Percentiles rank a stretch among this genome's conserved stretches.
Evolutionary conservation across 208 protist genomes (phyloP).

Genomic region (Wallacemonas rigidus): DNA sequence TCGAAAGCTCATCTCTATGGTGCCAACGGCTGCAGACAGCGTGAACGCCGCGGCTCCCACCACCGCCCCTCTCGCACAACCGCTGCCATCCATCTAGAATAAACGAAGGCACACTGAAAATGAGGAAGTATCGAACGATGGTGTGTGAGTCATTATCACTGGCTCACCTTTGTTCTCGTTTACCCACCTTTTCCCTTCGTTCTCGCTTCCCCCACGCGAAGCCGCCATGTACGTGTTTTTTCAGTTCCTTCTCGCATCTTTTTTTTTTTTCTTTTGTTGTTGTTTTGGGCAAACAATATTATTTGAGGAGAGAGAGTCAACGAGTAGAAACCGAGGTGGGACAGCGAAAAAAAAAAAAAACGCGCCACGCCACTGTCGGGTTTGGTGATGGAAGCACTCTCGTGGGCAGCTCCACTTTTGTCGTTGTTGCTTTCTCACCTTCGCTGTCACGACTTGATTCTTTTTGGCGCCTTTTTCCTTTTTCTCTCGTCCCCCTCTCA

Average conservation of each 20-base stretch:
- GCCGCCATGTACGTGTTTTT: neutral
- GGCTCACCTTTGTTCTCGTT: neutral
- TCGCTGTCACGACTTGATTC: neutral
- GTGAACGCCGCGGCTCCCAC: neutral
- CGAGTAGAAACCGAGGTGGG: too few relatives aligned
- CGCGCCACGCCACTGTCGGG: too few relatives aligned
- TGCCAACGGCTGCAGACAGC: conserved; percentile 1
- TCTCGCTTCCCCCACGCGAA: too few relatives aligned
- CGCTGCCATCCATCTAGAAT: neutral
- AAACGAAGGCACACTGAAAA: neutral
- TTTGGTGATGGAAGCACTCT: too few relatives aligned
- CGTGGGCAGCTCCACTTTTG: too few relatives aligned
- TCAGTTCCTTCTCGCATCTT: neutral
- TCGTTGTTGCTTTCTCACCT: too few relatives aligned
- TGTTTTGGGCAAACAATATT: neutral
- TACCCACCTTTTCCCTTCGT: neutral
- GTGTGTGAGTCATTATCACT: neutral
- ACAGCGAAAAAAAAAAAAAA: too few relatives aligned
- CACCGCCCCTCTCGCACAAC: neutral
- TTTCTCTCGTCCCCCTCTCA: conserved; percentile 8
- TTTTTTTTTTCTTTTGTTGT: conserved; percentile 20
- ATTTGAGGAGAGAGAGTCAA: too few relatives aligned
- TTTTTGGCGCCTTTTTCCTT: conserved; percentile 16
- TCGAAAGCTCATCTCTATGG: conserved; percentile 11
- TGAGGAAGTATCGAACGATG: neutral